Base-by-base conservation (phyloP, 2,329 filamentous ascomycete genomes). In the Neocucurbitaria cava region DNA sequence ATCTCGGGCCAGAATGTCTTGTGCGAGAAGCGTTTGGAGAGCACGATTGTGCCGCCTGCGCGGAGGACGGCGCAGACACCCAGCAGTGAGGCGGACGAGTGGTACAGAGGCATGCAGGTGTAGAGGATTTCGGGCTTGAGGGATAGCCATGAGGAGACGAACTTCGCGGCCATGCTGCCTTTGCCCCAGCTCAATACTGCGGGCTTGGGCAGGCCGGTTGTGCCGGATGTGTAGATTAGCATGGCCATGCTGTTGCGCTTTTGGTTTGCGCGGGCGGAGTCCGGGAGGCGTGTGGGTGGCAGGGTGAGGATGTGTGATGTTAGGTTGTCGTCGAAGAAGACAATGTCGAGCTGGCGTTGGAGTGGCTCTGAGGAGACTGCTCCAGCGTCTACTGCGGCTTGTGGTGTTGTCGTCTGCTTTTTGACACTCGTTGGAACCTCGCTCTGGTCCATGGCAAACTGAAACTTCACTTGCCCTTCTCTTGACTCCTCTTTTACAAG, bases 221-320 rank as follows among this genome's bases (percentile, higher is more conserved):
- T 77, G 18, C 75, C 75, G 6, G 68, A 72, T 7, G 75, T 77
- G 55, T 75, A 77, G 35, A 77, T 73, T n/a, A 76, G 62, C 63
- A 70, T 70, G 18, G 68, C 72, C 71, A 75, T 72, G 55, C 64
- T 60, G 47, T 58, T 58, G 20, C 52, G 31, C 35, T 60, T 65
- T 31, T 73, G 70, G 30, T 54, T 49, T 20, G 54, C 55, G 35
- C 72, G 70, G 18, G 57, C 57, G 9, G 66, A 61, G 40, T 75
- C 61, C 9, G 70, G 70, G 26, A 67, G 64, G 30, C 72, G 68
- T n/a, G 61, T 65, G 13, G 70, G 64, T 20, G 66, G 61, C 13
- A 72, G 62, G 3, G 63, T 61, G 9, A 67, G 56, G 30, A 75
- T 75, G 11, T 69, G 49, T 4, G 55, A 49, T 30, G 68, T 65